A percentile compares a stretch with the other conserved stretches of the same genome.
Evolutionary conservation across 108 stramenopile species (phyloP).

Genomic region (Pseudonitzschia delicatissima): DNA sequence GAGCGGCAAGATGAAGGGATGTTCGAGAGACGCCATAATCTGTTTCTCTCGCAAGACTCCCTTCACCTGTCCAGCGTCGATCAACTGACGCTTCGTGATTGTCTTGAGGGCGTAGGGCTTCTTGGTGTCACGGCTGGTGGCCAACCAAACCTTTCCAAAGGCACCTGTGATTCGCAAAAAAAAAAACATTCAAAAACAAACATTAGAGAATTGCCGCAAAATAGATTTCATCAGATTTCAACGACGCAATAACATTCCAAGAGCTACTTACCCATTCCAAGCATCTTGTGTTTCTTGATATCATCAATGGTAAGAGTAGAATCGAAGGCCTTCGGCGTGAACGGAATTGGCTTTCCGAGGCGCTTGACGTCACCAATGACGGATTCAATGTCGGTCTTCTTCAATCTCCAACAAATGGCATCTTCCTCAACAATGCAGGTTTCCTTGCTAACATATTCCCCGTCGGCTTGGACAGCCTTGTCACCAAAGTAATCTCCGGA

Average conservation of each 20-base stretch:
- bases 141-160: conserved; percentile 93
- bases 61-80: conserved; percentile 83
- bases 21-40: conserved; percentile 86
- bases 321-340: conserved; percentile 23
- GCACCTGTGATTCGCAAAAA: conserved; percentile 37
- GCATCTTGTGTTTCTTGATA: conserved; percentile 64
- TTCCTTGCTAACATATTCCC: conserved; percentile 38
- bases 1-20: conserved; percentile 90
- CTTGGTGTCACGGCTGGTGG: conserved; percentile 39
- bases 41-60: conserved; percentile 94
- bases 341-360: conserved; percentile 47
- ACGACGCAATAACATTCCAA: not conserved
- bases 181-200: not conserved
- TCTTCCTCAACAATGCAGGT: conserved; percentile 54
- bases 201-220: no score
- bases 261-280: conserved; percentile 66
- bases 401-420: conserved; percentile 53
- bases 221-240: not conserved
- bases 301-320: conserved; percentile 43
- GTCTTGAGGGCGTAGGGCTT: conserved; percentile 91
- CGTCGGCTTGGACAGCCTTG: conserved; percentile 45
- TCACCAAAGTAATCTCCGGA: conserved; percentile 75
- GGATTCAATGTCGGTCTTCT: conserved; percentile 37
- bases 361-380: conserved; percentile 73
- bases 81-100: conserved; percentile 82